Percentiles rank a stretch among this genome's conserved stretches.
Conservation (phyloP, 768 basidiomycete genomes). For the Bullera alba region DNA sequence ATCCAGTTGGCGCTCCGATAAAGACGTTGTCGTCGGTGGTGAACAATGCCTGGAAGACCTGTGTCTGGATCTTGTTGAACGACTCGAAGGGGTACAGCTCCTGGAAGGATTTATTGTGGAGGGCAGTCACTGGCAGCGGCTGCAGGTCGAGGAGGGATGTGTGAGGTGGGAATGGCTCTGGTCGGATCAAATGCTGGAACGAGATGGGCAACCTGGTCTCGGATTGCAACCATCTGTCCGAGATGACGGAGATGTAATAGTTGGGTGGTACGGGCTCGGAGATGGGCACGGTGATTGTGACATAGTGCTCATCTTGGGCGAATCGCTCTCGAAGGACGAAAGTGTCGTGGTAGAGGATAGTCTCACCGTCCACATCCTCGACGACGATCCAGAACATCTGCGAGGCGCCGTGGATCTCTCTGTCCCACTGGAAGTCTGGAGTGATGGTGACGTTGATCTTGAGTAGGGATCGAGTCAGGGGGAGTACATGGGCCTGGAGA, state of each 20-base stretch:
- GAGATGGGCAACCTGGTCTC: constrained; percentile 92
- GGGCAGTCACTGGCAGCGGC: constrained; percentile 74
- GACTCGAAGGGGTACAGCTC: constrained; percentile 74
- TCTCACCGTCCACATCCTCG: constrained; percentile 95
- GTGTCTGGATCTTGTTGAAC: constrained; percentile 99
- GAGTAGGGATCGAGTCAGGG: constrained; percentile 86
- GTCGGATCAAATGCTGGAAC: constrained; percentile 95
- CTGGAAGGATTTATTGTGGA: constrained; percentile 91
- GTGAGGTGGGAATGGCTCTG: constrained; percentile 89
- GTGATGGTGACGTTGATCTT: constrained; percentile 87
- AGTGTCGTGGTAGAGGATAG: constrained; percentile 87
- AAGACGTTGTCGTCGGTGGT: constrained; percentile 95
- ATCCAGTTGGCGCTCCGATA: constrained; percentile 92
- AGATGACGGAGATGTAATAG: constrained; percentile 91
- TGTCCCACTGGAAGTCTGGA: constrained; percentile 98
- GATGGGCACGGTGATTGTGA: constrained; percentile 92
- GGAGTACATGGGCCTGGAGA: constrained; percentile 93
- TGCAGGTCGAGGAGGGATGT: constrained; percentile 92
- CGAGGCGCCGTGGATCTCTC: constrained; percentile 77
- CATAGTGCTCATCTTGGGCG: constrained; percentile 85
- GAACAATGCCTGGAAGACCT: constrained; percentile 97
- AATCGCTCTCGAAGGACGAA: constrained; percentile 89
- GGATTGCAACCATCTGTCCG: constrained; percentile 91
- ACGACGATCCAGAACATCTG: constrained; percentile 91
- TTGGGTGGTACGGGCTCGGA: constrained; percentile 96